Percentiles rank a stretch among this genome's conserved stretches.
Evolutionary conservation across 768 basidiomycete genomes (phyloP).

Genomic region (Hypholoma sublateritium): DNA sequence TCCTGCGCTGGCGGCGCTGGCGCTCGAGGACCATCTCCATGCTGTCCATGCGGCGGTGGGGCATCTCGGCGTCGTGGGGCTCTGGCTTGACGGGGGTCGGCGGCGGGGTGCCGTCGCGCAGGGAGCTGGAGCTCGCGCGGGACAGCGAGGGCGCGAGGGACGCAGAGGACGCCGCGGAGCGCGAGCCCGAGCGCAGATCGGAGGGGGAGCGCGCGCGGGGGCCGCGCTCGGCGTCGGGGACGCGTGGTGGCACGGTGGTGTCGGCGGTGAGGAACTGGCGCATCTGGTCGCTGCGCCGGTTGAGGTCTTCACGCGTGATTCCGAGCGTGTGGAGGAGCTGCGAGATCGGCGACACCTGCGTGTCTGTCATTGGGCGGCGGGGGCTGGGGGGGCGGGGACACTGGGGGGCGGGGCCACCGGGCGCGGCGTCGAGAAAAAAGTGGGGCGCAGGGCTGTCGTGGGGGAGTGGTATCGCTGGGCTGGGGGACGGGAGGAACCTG

Average conservation of each 20-base stretch:
- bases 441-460: neutral
- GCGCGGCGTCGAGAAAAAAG: constrained; percentile 12
- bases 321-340: constrained; percentile 70
- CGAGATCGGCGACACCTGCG: constrained; percentile 65
- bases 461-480: constrained; percentile 13
- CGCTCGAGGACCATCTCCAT: constrained; percentile 81
- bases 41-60: constrained; percentile 61
- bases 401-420: constrained; percentile 9
- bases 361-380: constrained; percentile 35
- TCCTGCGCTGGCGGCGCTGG: constrained; percentile 60
- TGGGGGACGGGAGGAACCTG: constrained; percentile 9
- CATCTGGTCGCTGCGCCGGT: constrained; percentile 75
- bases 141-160: constrained; percentile 45
- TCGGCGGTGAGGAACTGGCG: constrained; percentile 71
- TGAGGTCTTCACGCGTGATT: constrained; percentile 74
- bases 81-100: constrained; percentile 66
- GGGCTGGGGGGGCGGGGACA: neutral
- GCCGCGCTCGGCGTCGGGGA: constrained; percentile 35
- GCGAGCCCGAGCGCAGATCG: constrained; percentile 34
- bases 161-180: constrained; percentile 32
- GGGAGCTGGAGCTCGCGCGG: constrained; percentile 46
- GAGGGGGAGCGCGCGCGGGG: constrained; percentile 33
- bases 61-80: constrained; percentile 46
- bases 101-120: constrained; percentile 55
- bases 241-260: constrained; percentile 44